phyloP scores from a whole-genome alignment of 305 asterid genomes.

The Fraxinus floribunda region DNA sequence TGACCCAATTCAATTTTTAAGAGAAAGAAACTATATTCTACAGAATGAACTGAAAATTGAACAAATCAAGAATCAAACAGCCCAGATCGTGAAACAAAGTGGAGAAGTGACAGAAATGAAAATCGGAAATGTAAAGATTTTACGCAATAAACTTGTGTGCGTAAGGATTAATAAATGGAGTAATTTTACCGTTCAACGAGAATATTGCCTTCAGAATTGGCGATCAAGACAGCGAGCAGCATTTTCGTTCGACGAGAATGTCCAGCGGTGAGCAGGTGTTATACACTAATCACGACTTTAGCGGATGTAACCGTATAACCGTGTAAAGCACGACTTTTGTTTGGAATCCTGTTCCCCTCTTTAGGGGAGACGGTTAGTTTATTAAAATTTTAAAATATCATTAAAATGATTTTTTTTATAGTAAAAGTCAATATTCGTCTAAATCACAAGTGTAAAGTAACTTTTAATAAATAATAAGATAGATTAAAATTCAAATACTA shows the following conservation, averaged over 20 bases:
- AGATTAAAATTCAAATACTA: too few species aligned
- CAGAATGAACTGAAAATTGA: conserved; percentile 4
- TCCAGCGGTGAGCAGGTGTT: neutral
- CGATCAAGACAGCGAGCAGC: conserved; percentile 93
- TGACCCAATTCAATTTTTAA: neutral
- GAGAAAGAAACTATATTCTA: neutral
- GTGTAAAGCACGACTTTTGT: neutral
- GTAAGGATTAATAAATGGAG: neutral
- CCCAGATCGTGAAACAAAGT: conserved; percentile 20
- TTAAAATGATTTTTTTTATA: too few species aligned
- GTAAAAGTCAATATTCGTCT: too few species aligned
- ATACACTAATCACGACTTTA: neutral
- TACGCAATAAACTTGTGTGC: neutral
- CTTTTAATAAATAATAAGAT: too few species aligned
- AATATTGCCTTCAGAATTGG: conserved; percentile 92
- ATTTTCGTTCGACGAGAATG: conserved; percentile 30
- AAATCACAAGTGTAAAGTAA: too few species aligned
- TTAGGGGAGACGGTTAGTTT: neutral
- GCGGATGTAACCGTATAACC: neutral
- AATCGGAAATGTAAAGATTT: neutral
- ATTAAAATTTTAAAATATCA: too few species aligned
- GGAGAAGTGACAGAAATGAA: neutral
- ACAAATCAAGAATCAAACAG: neutral
- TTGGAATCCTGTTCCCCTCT: neutral
- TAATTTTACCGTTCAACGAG: conserved; percentile 81